These are phyloP conservation scores for Planoprotostelium fungivorum DNA, from an alignment of 78 protist species.

Conservation along the genomic window DNA sequence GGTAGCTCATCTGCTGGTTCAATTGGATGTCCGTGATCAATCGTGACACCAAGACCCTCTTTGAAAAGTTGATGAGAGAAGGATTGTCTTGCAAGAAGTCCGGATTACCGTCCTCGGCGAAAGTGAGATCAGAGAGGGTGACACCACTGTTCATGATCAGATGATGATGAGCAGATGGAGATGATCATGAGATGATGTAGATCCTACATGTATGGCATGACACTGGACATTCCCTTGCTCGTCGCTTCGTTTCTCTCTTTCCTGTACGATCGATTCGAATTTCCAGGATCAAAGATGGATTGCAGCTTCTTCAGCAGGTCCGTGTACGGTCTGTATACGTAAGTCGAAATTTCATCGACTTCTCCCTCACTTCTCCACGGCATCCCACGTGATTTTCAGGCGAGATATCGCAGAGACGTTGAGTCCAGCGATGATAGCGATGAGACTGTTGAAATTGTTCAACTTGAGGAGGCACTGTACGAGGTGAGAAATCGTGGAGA, in stretches of 20 bases:
- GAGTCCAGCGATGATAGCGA: constrained; percentile 60
- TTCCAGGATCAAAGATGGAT: not conserved
- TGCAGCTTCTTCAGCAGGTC: not conserved
- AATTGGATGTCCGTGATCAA: constrained; percentile 26
- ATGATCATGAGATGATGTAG: not conserved
- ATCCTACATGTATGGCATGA: not conserved
- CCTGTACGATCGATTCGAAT: not conserved
- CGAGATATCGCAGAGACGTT: constrained; percentile 40
- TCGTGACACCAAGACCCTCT: constrained; percentile 34
- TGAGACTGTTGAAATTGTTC: constrained; percentile 59
- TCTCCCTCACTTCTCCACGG: not conserved
- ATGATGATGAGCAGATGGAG: too few species aligned
- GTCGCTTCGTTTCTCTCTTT: not conserved
- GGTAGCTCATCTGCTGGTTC: constrained; percentile 32
- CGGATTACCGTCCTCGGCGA: constrained; percentile 58
- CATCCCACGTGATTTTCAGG: constrained; percentile 61
- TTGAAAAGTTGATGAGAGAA: constrained; percentile 42
- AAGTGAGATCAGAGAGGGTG: constrained; percentile 27
- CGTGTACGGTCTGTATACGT: not conserved
- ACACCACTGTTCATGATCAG: not conserved
- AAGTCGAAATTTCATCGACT: not conserved
- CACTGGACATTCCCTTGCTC: not conserved
- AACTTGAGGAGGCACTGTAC: constrained; percentile 24
- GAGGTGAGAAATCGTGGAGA: not conserved
- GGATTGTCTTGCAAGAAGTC: constrained; percentile 26